A percentile compares a stretch with the other conserved stretches of the same genome.
Conservation (phyloP, 176 grass and related monocot genomes). For the Oropetium thomaeum region DNA sequence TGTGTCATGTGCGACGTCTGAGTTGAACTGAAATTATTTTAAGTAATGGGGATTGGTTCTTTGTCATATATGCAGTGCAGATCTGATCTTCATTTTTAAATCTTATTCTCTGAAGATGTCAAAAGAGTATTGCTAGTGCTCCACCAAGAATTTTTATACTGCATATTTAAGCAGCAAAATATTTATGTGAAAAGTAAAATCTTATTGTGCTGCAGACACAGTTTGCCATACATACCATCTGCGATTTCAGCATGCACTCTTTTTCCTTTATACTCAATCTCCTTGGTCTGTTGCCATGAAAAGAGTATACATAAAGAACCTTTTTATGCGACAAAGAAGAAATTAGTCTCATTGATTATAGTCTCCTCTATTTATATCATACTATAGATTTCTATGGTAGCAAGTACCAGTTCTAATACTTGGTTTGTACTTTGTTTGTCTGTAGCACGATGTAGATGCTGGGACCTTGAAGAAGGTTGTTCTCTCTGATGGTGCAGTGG, state of each 20-base stretch:
- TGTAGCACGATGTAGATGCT: constrained; percentile 91
- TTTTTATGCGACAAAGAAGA: background rate
- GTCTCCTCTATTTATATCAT: background rate
- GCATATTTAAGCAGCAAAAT: background rate
- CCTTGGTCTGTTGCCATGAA: background rate
- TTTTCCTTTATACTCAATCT: background rate
- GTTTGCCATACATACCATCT: background rate
- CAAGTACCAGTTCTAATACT: background rate
- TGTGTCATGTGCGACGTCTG: background rate
- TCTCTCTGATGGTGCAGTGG: constrained; percentile 80
- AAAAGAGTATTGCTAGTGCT: background rate
- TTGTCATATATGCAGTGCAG: background rate
- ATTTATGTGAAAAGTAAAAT: background rate
- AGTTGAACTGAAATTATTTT: background rate
- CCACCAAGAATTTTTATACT: background rate
- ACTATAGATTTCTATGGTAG: background rate
- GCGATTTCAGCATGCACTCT: background rate
- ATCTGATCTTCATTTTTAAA: background rate
- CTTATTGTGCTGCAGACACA: background rate
- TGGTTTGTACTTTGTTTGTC: background rate
- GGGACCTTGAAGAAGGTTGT: constrained; percentile 90
- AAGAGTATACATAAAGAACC: background rate
- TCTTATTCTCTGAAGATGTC: background rate
- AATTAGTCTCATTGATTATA: background rate
- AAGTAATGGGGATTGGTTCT: background rate